Evolutionary conservation across 257 asterid species (phyloP).

Genomic region (Nicotiana tomentosiformis): DNA sequence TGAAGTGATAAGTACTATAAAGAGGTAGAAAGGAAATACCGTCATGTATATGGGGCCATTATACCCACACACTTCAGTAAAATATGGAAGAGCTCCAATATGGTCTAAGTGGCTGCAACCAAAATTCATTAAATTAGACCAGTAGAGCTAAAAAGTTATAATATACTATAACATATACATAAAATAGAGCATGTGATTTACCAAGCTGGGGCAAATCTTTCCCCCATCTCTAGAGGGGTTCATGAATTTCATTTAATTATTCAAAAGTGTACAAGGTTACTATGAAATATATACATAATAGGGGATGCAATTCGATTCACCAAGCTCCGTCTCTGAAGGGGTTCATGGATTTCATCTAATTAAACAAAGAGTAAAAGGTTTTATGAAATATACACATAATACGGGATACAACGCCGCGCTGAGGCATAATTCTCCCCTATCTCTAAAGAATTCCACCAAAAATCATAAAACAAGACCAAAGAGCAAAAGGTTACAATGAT

Average conservation of each 20-base stretch:
- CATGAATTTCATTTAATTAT: neutral
- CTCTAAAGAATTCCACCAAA: neutral
- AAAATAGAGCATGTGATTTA: neutral
- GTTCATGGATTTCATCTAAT: neutral
- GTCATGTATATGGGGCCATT: constrained; percentile 97
- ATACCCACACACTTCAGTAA: constrained; percentile 92
- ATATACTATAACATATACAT: neutral
- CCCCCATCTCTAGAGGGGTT: neutral
- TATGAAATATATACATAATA: neutral
- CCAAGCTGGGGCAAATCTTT: neutral
- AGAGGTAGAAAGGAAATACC: constrained; percentile 32
- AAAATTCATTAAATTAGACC: neutral
- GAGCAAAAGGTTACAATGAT: neutral
- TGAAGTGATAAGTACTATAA: neutral
- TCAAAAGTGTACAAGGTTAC: too few relatives aligned
- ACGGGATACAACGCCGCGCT: neutral
- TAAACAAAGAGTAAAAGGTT: too few relatives aligned
- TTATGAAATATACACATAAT: neutral
- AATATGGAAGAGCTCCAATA: constrained; percentile 93
- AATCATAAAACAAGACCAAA: neutral
- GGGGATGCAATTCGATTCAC: neutral
- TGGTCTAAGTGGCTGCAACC: constrained; percentile 75
- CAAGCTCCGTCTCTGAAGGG: neutral
- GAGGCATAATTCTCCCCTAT: neutral
- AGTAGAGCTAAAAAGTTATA: neutral